phyloP scores from a whole-genome alignment of 208 protist species.

The Trichomonas tenax region DNA sequence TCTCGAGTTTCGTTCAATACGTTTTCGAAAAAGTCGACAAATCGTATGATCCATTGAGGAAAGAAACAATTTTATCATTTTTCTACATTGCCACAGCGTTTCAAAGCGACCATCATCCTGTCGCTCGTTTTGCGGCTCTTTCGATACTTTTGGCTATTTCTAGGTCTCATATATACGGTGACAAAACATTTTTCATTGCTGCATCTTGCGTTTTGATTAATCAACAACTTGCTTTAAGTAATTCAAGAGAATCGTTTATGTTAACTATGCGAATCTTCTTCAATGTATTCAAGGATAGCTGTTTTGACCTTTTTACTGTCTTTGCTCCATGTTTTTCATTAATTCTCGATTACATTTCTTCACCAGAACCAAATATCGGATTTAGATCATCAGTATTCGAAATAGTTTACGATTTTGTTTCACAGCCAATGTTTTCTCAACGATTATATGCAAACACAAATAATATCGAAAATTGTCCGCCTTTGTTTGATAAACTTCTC shows the following conservation, averaged over 20 bases:
- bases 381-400: not conserved
- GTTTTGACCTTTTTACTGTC: not conserved
- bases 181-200: not conserved
- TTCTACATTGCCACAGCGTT: not conserved
- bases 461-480: not conserved
- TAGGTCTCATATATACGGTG: not conserved
- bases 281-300: not conserved
- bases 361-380: not conserved
- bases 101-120: not conserved
- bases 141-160: not conserved
- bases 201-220: not conserved
- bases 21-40: not conserved
- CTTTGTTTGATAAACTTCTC: not conserved
- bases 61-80: not conserved
- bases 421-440: not conserved
- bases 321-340: not conserved
- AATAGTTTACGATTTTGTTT: constrained; percentile 6
- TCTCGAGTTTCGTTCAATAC: not conserved
- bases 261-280: not conserved
- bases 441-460: not conserved
- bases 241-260: not conserved
- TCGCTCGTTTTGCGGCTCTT: not conserved
- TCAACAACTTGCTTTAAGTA: not conserved
- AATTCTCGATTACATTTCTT: not conserved
- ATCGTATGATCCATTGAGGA: not conserved